Percentiles rank a stretch among this genome's conserved stretches.
Evolutionary conservation across 208 protist species (phyloP).

Genomic region (Angomonas deanei): DNA sequence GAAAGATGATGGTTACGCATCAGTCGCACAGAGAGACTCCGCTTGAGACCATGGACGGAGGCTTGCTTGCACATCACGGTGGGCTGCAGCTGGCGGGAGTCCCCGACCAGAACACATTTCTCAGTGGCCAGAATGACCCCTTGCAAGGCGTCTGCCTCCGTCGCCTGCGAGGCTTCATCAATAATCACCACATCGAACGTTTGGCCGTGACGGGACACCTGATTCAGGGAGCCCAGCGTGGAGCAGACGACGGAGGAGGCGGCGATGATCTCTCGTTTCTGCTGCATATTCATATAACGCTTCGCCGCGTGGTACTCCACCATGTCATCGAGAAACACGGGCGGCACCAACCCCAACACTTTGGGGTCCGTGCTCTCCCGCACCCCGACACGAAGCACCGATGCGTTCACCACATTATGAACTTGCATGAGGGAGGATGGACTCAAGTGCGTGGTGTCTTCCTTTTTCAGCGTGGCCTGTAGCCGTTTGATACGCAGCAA

Average conservation of each 20-base stretch:
- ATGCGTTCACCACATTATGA: not conserved
- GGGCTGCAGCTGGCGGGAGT: slow-evolving; percentile 88
- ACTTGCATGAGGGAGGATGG: not conserved
- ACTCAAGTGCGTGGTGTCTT: not conserved
- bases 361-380: slow-evolving; percentile 47
- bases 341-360: slow-evolving; percentile 35
- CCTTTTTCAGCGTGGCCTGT: slow-evolving; percentile 3
- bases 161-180: slow-evolving; percentile 90
- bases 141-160: slow-evolving; percentile 80
- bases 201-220: slow-evolving; percentile 32
- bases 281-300: not conserved
- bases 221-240: slow-evolving; percentile 77
- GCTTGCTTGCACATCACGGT: slow-evolving; percentile 70
- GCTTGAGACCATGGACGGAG: slow-evolving; percentile 40
- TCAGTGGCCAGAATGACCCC: slow-evolving; percentile 48
- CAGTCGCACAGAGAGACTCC: slow-evolving; percentile 74
- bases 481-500: slow-evolving; percentile 59
- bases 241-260: slow-evolving; percentile 40
- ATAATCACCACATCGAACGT: slow-evolving; percentile 83
- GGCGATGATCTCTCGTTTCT: not conserved
- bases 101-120: slow-evolving; percentile 78
- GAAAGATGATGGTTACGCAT: slow-evolving; percentile 47
- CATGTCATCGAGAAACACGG: slow-evolving; percentile 70
- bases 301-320: slow-evolving; percentile 9
- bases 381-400: slow-evolving; percentile 61